These are phyloP conservation scores for Fusarium sp. DNA, from an alignment of 2,329 filamentous ascomycete genomes.

Conservation along the genomic window DNA sequence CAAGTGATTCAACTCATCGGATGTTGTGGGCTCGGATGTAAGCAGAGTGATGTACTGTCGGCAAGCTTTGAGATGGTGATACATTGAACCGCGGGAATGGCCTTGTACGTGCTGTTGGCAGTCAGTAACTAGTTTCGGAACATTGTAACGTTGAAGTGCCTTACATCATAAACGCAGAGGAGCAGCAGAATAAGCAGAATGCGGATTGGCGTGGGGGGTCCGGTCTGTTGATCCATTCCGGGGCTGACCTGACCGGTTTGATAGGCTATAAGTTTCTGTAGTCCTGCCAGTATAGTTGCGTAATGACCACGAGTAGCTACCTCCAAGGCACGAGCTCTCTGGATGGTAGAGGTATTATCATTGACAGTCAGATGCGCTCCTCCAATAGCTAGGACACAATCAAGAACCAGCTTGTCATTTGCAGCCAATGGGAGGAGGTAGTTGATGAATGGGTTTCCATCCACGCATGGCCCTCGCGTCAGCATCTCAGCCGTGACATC, in stretches of 20 bases:
- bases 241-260: background rate
- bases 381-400: slow-evolving; percentile 21
- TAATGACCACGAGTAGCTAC: slow-evolving; percentile 15
- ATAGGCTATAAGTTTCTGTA: slow-evolving; percentile 5
- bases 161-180: slow-evolving; percentile 22
- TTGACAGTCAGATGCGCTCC: slow-evolving; percentile 11
- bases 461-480: slow-evolving; percentile 3
- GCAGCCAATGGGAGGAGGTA: slow-evolving; percentile 17
- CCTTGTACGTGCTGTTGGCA: background rate
- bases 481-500: slow-evolving; percentile 9
- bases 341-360: background rate
- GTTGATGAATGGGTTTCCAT: slow-evolving; percentile 19
- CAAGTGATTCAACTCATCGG: background rate
- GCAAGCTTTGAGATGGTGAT: slow-evolving; percentile 9
- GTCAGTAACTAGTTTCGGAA: background rate
- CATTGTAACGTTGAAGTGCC: fast-evolving
- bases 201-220: background rate
- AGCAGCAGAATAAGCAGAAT: slow-evolving; percentile 3
- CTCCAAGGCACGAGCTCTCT: background rate
- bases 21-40: too few species aligned
- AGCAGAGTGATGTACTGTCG: background rate
- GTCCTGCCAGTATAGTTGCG: background rate
- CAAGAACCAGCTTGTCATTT: background rate
- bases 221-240: background rate
- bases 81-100: background rate